A percentile compares a stretch with the other conserved stretches of the same genome.
phyloP scores from a whole-genome alignment of 2,329 filamentous ascomycete species.

The Aspergillus niger region DNA sequence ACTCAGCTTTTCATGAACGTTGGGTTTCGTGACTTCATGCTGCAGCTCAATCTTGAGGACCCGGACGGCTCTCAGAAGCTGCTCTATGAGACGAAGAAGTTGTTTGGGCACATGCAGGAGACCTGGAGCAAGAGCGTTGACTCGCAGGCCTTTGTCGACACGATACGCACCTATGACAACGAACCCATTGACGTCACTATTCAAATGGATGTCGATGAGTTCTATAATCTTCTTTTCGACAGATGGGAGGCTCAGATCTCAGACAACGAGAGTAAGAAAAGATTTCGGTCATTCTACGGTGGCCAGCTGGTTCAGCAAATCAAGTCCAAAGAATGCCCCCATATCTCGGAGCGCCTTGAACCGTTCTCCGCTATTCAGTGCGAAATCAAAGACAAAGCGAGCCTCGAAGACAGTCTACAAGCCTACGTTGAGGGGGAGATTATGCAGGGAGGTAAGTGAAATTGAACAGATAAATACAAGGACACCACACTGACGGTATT shows the following conservation, averaged over 20 bases:
- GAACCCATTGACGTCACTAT: constrained; percentile 79
- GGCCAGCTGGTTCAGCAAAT: constrained; percentile 93
- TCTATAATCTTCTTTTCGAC: constrained; percentile 92
- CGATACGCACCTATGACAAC: constrained; percentile 81
- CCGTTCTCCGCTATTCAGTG: constrained; percentile 94
- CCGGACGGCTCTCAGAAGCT: constrained; percentile 63
- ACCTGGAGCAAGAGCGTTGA: constrained; percentile 73
- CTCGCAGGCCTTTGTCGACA: constrained; percentile 69
- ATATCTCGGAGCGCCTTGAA: constrained; percentile 88
- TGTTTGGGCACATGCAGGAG: constrained; percentile 87
- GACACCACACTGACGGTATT: constrained; percentile 22
- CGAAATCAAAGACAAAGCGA: constrained; percentile 89
- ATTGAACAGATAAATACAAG: not conserved
- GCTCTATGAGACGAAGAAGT: constrained; percentile 72
- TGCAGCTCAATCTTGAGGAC: constrained; percentile 63
- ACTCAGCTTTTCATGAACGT: constrained; percentile 97
- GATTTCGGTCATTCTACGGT: constrained; percentile 81
- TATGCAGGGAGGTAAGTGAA: constrained; percentile 76
- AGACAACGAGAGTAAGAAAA: constrained; percentile 66
- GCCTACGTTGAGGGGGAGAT: constrained; percentile 96
- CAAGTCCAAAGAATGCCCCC: constrained; percentile 89
- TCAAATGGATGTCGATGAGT: constrained; percentile 98
- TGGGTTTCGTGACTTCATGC: constrained; percentile 80
- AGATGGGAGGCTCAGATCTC: constrained; percentile 82
- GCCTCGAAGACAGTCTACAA: constrained; percentile 80